Evolutionary conservation across 768 basidiomycete genomes (phyloP).

Genomic region (Tricholoma sp.): DNA sequence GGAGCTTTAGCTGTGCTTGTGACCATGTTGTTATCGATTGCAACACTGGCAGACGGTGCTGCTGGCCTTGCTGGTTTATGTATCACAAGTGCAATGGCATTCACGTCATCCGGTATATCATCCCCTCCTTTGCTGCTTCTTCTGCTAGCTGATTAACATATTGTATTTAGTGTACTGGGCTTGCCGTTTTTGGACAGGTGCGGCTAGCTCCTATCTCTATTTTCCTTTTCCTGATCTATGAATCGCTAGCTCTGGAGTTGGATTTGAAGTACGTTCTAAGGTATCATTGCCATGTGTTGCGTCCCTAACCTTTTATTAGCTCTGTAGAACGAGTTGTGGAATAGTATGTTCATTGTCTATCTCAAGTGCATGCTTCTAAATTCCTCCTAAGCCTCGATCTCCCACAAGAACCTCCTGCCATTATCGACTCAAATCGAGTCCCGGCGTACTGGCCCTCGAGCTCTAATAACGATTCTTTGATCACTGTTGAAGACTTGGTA

Average conservation of each 20-base stretch:
- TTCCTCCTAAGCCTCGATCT: conserved; percentile 48
- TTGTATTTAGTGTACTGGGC: conserved; percentile 40
- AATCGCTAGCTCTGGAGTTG: conserved; percentile 54
- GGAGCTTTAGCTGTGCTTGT: conserved; percentile 70
- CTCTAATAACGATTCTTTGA: conserved; percentile 48
- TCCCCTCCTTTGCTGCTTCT: background rate
- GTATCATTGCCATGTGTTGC: background rate
- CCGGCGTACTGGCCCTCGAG: conserved; percentile 94
- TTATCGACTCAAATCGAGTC: conserved; percentile 68
- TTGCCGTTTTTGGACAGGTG: conserved; percentile 46
- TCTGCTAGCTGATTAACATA: background rate
- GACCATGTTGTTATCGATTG: conserved; percentile 73
- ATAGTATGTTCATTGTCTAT: conserved; percentile 41
- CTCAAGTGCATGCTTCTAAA: background rate
- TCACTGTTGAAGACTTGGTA: conserved; percentile 70
- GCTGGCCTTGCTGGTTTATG: conserved; percentile 66
- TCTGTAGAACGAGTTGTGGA: conserved; percentile 90
- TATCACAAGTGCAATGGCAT: conserved; percentile 67
- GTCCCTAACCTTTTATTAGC: conserved; percentile 30
- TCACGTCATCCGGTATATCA: conserved; percentile 36
- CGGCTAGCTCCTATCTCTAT: background rate
- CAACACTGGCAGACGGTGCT: conserved; percentile 46
- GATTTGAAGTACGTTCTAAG: conserved; percentile 59
- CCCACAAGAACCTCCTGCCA: conserved; percentile 78
- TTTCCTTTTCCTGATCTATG: background rate